Percentiles rank a stretch among this genome's conserved stretches.
Evolutionary conservation across 305 asterid genomes (phyloP).

Genomic region (Fraxinus latifolia): DNA sequence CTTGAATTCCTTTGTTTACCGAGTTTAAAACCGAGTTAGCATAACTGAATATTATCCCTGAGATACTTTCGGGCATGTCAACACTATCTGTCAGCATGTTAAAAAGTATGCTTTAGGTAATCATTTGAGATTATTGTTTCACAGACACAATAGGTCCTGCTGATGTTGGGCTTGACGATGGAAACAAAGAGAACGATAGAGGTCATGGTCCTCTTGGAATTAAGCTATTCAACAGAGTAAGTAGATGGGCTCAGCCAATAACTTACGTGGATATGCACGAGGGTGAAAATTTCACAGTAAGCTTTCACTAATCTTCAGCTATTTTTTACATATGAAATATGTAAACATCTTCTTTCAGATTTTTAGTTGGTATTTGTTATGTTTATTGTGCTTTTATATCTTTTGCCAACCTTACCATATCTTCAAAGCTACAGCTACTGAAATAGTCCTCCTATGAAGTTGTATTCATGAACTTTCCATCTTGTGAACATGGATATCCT

Average conservation of each 20-base stretch:
- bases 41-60: conserved; percentile 16
- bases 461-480: neutral
- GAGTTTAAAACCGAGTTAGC: neutral
- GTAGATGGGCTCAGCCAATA: conserved; percentile 90
- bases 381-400: neutral
- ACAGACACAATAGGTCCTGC: conserved; percentile 68
- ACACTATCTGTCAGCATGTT: conserved; percentile 6
- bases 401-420: conserved; percentile 10
- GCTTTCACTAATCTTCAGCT: conserved; percentile 22
- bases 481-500: neutral
- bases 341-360: neutral
- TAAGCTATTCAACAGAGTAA: conserved; percentile 59
- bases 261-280: conserved; percentile 83
- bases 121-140: conserved; percentile 24
- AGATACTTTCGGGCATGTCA: neutral
- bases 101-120: conserved; percentile 4
- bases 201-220: conserved; percentile 86
- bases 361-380: neutral
- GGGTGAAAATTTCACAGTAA: conserved; percentile 70
- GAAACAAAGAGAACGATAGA: conserved; percentile 69
- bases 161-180: conserved; percentile 78
- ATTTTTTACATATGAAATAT: conserved; percentile 13
- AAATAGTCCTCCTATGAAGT: neutral
- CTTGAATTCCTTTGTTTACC: neutral
- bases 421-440: neutral